Evolutionary conservation across 2,329 filamentous ascomycete species (phyloP).

Genomic region (Alternaria postmessia): DNA sequence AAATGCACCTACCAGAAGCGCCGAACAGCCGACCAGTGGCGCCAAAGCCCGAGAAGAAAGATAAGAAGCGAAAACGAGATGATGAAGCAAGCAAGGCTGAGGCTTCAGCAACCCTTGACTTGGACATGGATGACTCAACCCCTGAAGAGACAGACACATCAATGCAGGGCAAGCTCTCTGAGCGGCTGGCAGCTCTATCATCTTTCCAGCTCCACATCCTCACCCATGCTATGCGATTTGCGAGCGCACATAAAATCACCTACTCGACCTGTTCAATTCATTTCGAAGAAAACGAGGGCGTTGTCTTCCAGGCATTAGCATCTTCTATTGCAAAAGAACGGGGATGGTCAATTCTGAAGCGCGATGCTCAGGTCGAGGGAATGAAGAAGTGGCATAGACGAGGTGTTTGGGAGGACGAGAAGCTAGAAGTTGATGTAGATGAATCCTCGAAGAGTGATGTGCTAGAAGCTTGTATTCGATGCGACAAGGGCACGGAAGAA

Average conservation of each 20-base stretch:
- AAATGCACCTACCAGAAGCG: conserved; percentile 60
- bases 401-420: conserved; percentile 54
- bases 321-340: conserved; percentile 70
- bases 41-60: conserved; percentile 27
- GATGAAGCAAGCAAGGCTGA: conserved; percentile 16
- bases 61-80: conserved; percentile 47
- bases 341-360: conserved; percentile 80
- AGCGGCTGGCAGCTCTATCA: conserved; percentile 76
- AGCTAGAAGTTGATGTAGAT: conserved; percentile 52
- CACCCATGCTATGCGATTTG: conserved; percentile 84
- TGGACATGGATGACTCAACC: conserved; percentile 41
- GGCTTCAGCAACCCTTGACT: conserved; percentile 21
- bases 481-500: conserved; percentile 79
- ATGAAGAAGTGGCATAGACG: conserved; percentile 78
- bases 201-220: conserved; percentile 84
- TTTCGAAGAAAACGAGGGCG: conserved; percentile 85
- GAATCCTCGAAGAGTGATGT: conserved; percentile 48
- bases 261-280: conserved; percentile 96
- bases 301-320: conserved; percentile 75
- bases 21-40: conserved; percentile 30
- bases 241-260: conserved; percentile 71
- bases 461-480: conserved; percentile 80
- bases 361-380: conserved; percentile 77
- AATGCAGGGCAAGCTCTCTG: conserved; percentile 45
- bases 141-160: conserved; percentile 54